Percentiles rank a stretch among this genome's conserved stretches.
phyloP scores from a whole-genome alignment of 768 basidiomycete genomes.

The Mrakia gelida region DNA sequence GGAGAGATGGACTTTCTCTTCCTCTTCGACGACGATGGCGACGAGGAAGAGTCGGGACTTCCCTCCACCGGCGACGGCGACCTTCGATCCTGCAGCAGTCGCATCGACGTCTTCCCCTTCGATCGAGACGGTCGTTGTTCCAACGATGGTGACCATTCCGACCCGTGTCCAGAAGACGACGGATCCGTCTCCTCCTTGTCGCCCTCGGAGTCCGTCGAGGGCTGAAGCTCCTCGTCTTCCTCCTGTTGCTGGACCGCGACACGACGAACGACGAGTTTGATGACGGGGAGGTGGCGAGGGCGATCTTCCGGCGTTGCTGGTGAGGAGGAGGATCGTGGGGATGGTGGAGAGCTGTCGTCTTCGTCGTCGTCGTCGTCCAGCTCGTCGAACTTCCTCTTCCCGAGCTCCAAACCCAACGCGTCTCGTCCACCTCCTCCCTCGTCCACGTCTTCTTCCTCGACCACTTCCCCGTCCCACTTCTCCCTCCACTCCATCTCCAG shows the following conservation, averaged over 20 bases:
- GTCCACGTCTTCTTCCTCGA: neutral
- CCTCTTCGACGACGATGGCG: neutral
- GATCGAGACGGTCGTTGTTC: neutral
- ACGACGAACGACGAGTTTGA: neutral
- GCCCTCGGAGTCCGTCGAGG: neutral
- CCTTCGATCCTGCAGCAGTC: constrained; percentile 1
- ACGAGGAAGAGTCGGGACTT: neutral
- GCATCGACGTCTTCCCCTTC: constrained; percentile 5
- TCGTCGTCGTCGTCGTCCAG: neutral
- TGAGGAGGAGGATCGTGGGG: neutral
- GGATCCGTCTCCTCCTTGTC: neutral
- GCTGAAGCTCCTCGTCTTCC: neutral
- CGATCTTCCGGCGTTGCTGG: neutral
- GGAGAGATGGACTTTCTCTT: neutral
- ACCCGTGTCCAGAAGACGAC: neutral
- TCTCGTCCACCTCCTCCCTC: neutral
- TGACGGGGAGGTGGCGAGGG: neutral
- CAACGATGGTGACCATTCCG: neutral
- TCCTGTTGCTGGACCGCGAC: neutral
- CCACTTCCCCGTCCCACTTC: neutral
- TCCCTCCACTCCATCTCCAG: neutral
- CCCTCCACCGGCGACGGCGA: neutral
- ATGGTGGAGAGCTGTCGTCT: neutral
- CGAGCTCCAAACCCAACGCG: neutral
- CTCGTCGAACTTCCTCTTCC: neutral